A percentile compares a stretch with the other conserved stretches of the same genome.
Conservation (phyloP, 495 filamentous ascomycete genomes). For the Clavariopsis aquatica region DNA sequence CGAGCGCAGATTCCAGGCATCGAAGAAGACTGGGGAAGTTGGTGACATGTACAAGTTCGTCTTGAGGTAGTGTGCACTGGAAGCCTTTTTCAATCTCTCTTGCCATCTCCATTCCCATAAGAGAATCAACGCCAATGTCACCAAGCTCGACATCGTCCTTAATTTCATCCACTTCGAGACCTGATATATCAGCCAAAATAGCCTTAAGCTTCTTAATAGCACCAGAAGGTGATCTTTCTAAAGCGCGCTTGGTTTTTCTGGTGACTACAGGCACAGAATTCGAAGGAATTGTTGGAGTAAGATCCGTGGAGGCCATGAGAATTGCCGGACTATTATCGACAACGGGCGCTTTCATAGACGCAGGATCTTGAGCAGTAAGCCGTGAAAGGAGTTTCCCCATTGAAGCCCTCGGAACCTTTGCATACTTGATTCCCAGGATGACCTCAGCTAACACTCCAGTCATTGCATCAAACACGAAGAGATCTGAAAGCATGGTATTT, state of each 20-base stretch:
- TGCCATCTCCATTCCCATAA: slow-evolving; percentile 17
- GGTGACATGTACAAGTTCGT: not conserved
- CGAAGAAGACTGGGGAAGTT: not conserved
- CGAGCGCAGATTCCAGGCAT: not conserved
- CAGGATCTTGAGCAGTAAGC: not conserved
- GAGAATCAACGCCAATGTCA: slow-evolving; percentile 25
- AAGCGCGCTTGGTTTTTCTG: not conserved
- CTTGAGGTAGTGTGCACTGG: not conserved
- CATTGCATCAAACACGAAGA: slow-evolving; percentile 54
- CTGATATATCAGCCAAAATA: slow-evolving; percentile 26
- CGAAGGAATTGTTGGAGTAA: not conserved
- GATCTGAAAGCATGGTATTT: slow-evolving; percentile 48
- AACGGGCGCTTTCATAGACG: not conserved
- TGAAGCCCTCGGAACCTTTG: slow-evolving; percentile 47
- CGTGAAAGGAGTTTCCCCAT: slow-evolving; percentile 47
- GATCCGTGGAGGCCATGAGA: not conserved
- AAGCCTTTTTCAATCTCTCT: slow-evolving; percentile 3
- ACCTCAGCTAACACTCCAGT: slow-evolving; percentile 50
- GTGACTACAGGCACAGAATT: not conserved
- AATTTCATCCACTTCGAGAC: not conserved
- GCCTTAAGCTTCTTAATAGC: slow-evolving; percentile 5
- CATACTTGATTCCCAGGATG: slow-evolving; percentile 55
- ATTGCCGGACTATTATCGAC: slow-evolving; percentile 10
- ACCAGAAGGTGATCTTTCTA: not conserved
- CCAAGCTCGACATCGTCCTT: slow-evolving; percentile 3